These are phyloP conservation scores for Phaeotremella fagi DNA, from an alignment of 768 basidiomycete genomes.

Conservation along the genomic window DNA sequence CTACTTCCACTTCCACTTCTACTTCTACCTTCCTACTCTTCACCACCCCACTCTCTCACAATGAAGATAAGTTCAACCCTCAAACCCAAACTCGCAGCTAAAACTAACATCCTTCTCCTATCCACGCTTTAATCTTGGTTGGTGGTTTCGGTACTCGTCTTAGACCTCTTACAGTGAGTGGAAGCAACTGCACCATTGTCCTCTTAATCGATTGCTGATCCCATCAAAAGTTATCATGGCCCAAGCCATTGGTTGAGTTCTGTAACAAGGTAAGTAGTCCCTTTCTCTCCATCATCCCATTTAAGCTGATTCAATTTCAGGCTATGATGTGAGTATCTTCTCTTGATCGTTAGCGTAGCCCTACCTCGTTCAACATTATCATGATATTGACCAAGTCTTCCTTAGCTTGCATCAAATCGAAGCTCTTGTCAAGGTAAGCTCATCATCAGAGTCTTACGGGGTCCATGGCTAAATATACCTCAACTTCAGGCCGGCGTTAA, in stretches of 20 bases:
- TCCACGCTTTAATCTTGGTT: conserved; percentile 52
- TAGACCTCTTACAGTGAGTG: conserved; percentile 51
- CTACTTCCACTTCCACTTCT: too few species aligned
- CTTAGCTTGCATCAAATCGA: conserved; percentile 53
- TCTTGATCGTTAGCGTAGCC: not conserved
- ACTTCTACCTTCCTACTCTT: too few species aligned
- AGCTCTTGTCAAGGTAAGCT: conserved; percentile 51
- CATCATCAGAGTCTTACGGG: not conserved
- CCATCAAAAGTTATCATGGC: conserved; percentile 46
- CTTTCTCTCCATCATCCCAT: not conserved
- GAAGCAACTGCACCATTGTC: not conserved
- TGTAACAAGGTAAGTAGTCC: conserved; percentile 48
- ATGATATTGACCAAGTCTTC: not conserved
- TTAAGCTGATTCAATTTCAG: conserved; percentile 27
- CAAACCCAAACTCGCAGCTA: not conserved
- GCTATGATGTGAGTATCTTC: conserved; percentile 49
- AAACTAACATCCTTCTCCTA: not conserved
- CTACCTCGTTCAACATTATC: not conserved
- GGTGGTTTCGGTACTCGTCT: conserved; percentile 55
- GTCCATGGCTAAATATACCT: not conserved
- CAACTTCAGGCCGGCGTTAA: conserved; percentile 51
- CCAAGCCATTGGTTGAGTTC: conserved; percentile 52
- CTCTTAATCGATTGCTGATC: not conserved
- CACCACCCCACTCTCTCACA: conserved; percentile 4
- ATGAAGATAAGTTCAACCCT: conserved; percentile 43